phyloP scores from a whole-genome alignment of 257 asterid species.

The Lavandula angustifolia region DNA sequence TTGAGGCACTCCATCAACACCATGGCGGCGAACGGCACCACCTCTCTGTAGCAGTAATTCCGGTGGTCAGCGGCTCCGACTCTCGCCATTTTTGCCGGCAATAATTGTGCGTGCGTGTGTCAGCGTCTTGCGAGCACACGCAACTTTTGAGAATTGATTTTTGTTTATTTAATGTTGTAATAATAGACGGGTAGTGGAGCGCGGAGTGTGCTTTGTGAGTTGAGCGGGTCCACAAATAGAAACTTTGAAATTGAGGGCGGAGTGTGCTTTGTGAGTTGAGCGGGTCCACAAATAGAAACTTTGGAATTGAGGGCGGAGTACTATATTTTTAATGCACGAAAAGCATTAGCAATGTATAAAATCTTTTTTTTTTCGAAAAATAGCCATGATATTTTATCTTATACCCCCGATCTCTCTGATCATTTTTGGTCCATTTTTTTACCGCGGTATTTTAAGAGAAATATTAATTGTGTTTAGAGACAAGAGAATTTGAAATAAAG shows the following conservation, averaged over 20 bases:
- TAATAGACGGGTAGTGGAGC: not conserved
- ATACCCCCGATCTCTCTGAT: no score
- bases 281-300: not conserved
- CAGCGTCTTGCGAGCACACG: constrained; percentile 37
- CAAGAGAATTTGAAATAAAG: no score
- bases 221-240: not conserved
- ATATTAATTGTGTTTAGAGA: no score
- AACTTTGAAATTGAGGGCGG: not conserved
- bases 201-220: constrained; percentile 14
- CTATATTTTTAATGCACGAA: no score
- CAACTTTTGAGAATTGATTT: not conserved
- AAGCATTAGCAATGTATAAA: no score
- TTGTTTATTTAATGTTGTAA: not conserved
- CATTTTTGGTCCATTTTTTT: no score
- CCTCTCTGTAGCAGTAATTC: constrained; percentile 49
- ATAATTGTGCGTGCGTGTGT: not conserved
- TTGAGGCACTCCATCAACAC: constrained; percentile 67
- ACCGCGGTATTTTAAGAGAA: no score
- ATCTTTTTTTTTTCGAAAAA: no score
- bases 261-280: not conserved
- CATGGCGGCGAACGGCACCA: constrained; percentile 59
- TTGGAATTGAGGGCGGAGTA: not conserved
- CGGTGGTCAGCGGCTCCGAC: constrained; percentile 25
- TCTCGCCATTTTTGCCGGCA: constrained; percentile 28
- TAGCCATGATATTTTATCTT: no score